phyloP scores from a whole-genome alignment of 2,329 filamentous ascomycete genomes.

The Colletotrichum spaethianum region DNA sequence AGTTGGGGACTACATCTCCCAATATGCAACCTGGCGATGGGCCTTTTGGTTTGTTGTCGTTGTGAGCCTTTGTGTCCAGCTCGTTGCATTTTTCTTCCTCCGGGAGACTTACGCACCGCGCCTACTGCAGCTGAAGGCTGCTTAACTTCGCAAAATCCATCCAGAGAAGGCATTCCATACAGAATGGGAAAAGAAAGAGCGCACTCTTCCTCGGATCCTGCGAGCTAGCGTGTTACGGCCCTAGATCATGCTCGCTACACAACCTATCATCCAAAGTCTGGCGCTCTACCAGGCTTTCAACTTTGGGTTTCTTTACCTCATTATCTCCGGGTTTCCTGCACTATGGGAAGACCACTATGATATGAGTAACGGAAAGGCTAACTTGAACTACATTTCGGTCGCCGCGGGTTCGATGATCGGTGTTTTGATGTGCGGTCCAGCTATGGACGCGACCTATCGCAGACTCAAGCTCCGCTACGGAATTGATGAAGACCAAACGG shows the following conservation, averaged over 20 bases:
- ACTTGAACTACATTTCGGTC: conserved; percentile 75
- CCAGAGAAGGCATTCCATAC: conserved; percentile 51
- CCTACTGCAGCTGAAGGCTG: conserved; percentile 53
- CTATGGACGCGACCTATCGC: conserved; percentile 59
- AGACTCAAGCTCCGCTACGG: conserved; percentile 46
- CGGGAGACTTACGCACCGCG: conserved; percentile 56
- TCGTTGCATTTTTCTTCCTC: conserved; percentile 51
- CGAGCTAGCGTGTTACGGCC: conserved; percentile 64
- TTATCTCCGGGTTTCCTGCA: conserved; percentile 72
- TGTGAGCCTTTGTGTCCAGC: conserved; percentile 55
- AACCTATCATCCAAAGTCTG: conserved; percentile 72
- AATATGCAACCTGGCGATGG: conserved; percentile 58
- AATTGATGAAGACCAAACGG: conserved; percentile 43
- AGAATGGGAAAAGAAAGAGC: conserved; percentile 54
- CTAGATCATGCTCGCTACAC: conserved; percentile 68
- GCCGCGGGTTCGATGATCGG: conserved; percentile 74
- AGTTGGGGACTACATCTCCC: conserved; percentile 56
- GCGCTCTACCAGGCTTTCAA: conserved; percentile 70
- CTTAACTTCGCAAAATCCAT: conserved; percentile 50
- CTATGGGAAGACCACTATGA: conserved; percentile 71
- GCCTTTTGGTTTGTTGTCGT: conserved; percentile 61
- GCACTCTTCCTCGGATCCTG: conserved; percentile 46
- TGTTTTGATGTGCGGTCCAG: conserved; percentile 59
- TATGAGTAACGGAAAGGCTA: conserved; percentile 70
- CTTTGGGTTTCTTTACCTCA: conserved; percentile 75